phyloP scores from a whole-genome alignment of 2,329 filamentous ascomycete species.

The Penicillium sp. region DNA sequence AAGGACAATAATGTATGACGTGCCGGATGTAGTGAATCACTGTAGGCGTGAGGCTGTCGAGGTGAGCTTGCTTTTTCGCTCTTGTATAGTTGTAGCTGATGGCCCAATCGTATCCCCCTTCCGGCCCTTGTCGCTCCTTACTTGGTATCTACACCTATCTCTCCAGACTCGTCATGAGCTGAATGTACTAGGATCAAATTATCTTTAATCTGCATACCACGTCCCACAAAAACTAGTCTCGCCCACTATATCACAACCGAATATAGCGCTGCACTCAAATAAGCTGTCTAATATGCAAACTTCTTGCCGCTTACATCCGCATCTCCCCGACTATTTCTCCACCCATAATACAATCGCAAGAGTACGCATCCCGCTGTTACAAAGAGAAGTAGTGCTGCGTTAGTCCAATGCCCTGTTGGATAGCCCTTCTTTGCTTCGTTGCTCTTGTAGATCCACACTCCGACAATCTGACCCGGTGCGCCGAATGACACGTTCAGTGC shows the following conservation, averaged over 20 bases:
- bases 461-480: slow-evolving; percentile 64
- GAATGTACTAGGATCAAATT: background rate
- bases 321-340: slow-evolving; percentile 36
- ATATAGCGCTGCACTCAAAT: background rate
- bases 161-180: background rate
- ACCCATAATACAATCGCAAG: slow-evolving; percentile 54
- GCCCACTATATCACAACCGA: slow-evolving; percentile 1
- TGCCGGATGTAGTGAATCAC: too few relatives aligned
- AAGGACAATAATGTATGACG: too few relatives aligned
- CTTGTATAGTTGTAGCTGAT: too few relatives aligned
- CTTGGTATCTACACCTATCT: background rate
- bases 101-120: too few relatives aligned
- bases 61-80: too few relatives aligned
- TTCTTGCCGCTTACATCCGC: slow-evolving; percentile 18
- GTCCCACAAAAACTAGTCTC: background rate
- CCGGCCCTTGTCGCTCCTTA: too few relatives aligned
- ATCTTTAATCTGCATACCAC: background rate
- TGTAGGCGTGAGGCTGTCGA: too few relatives aligned
- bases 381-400: slow-evolving; percentile 57
- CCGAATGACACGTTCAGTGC: slow-evolving; percentile 65
- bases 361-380: slow-evolving; percentile 53
- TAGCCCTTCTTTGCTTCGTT: slow-evolving; percentile 58
- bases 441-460: slow-evolving; percentile 68
- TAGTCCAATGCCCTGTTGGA: slow-evolving; percentile 65
- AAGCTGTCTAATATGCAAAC: slow-evolving; percentile 26